These are phyloP conservation scores for Diutina scorzettiae DNA, from an alignment of 1,139 yeast species.

Conservation along the genomic window DNA sequence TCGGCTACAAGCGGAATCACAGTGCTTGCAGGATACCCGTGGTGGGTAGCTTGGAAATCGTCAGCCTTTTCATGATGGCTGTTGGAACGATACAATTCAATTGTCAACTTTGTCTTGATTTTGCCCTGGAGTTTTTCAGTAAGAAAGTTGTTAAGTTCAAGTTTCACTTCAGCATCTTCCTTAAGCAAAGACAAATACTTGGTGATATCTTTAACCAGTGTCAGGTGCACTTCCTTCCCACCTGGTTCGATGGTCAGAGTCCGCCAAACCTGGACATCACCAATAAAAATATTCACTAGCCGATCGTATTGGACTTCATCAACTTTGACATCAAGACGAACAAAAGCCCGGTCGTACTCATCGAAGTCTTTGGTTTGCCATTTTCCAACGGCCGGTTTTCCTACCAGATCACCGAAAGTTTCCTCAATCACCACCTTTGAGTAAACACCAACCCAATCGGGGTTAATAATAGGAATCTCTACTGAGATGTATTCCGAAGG, in stretches of 20 bases:
- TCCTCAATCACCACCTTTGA: not conserved
- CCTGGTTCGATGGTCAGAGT: slow-evolving; percentile 79
- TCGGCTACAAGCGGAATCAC: slow-evolving; percentile 19
- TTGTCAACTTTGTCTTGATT: slow-evolving; percentile 41
- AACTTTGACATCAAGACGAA: slow-evolving; percentile 46
- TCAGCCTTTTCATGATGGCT: slow-evolving; percentile 5
- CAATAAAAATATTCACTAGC: slow-evolving; percentile 55
- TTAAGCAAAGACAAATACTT: slow-evolving; percentile 42
- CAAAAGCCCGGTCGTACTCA: slow-evolving; percentile 25
- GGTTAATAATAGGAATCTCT: not conserved
- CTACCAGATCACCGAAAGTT: not conserved
- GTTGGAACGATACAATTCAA: slow-evolving; percentile 32
- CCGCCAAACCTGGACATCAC: slow-evolving; percentile 68
- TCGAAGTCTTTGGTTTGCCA: not conserved
- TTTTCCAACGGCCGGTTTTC: not conserved
- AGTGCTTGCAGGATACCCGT: slow-evolving; percentile 9
- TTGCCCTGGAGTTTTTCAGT: slow-evolving; percentile 46
- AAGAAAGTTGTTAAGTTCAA: slow-evolving; percentile 59
- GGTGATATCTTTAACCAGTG: slow-evolving; percentile 53
- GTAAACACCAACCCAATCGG: not conserved
- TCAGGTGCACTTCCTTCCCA: slow-evolving; percentile 32
- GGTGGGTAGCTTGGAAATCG: slow-evolving; percentile 8
- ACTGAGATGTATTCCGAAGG: not conserved
- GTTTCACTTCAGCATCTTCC: slow-evolving; percentile 20
- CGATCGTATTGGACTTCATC: slow-evolving; percentile 69